A percentile compares a stretch with the other conserved stretches of the same genome.
Evolutionary conservation across 2,329 filamentous ascomycete genomes (phyloP).

Genomic region (Ophiostoma angusticollis): DNA sequence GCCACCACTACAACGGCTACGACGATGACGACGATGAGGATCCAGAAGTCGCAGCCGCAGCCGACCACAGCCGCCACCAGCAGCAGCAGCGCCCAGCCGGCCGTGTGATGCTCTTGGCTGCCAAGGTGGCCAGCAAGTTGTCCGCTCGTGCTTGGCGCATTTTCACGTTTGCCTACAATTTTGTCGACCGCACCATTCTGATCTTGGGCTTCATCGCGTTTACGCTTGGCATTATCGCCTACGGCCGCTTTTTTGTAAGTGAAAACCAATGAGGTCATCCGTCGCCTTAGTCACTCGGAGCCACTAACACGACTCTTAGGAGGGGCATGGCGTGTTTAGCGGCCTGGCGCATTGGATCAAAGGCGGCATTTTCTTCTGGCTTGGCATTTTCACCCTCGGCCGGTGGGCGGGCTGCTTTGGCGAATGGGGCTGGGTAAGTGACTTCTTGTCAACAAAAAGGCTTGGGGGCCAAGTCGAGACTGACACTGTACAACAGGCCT

Average conservation of each 20-base stretch:
- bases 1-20: conserved; percentile 29
- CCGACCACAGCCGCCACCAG: background rate
- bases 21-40: conserved; percentile 37
- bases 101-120: conserved; percentile 38
- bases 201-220: conserved; percentile 65
- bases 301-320: conserved; percentile 30
- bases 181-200: conserved; percentile 65
- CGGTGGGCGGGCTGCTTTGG: conserved; percentile 85
- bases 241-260: conserved; percentile 75
- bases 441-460: no score
- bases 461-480: no score
- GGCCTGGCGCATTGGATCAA: conserved; percentile 91
- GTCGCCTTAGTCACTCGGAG: no score
- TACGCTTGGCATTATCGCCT: conserved; percentile 59
- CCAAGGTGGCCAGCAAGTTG: conserved; percentile 40
- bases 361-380: conserved; percentile 89
- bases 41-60: no score
- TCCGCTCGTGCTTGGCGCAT: conserved; percentile 44
- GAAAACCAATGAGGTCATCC: background rate
- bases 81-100: conserved; percentile 31
- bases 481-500: conserved; percentile 52
- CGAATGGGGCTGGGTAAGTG: conserved; percentile 67
- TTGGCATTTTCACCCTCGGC: conserved; percentile 74
- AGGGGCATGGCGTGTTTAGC: conserved; percentile 58
- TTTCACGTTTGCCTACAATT: conserved; percentile 47